phyloP scores from a whole-genome alignment of 2,329 filamentous ascomycete species.

The Penicillium sp. region DNA sequence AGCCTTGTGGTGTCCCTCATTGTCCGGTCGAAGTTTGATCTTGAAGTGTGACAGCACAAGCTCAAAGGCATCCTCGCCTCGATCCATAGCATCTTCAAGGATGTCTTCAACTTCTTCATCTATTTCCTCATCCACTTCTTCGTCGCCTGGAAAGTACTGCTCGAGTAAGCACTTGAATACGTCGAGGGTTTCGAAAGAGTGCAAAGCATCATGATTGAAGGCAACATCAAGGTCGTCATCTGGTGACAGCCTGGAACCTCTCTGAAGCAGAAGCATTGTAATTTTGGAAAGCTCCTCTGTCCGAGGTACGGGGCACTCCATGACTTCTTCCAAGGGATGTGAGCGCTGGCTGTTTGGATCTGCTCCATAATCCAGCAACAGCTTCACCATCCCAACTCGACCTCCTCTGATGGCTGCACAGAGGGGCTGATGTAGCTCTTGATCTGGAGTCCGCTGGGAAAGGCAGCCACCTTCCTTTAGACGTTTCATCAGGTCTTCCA shows the following conservation, averaged over 20 bases:
- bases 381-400: background rate
- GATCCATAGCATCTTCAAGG: background rate
- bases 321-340: background rate
- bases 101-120: background rate
- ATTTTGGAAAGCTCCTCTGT: background rate
- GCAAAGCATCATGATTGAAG: background rate
- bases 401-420: background rate
- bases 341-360: background rate
- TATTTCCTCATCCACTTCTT: too few relatives aligned
- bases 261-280: background rate
- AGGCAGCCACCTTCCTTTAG: background rate
- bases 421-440: background rate
- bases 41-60: background rate
- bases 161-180: background rate
- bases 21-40: background rate
- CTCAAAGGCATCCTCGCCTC: background rate
- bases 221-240: background rate
- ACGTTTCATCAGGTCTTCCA: background rate
- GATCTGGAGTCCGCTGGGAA: background rate
- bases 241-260: background rate
- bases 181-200: background rate
- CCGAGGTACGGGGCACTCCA: background rate
- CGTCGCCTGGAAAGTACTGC: background rate
- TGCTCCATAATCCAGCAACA: conserved; percentile 1
- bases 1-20: background rate